Evolutionary conservation across 345 rosid genomes (phyloP).

Genomic region (Alliaria petiolata): DNA sequence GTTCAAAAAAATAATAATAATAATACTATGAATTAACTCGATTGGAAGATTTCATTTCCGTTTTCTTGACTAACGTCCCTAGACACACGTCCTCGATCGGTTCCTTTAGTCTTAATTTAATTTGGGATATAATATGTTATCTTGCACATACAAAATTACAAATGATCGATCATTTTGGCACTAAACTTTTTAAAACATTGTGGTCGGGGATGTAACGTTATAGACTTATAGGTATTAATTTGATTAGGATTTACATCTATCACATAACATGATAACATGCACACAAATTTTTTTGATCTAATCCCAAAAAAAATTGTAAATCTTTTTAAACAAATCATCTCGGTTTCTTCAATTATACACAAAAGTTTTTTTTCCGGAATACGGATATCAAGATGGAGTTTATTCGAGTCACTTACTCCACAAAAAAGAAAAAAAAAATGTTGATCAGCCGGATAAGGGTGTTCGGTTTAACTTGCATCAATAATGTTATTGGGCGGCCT

Average conservation of each 20-base stretch:
- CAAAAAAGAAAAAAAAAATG: too few species aligned
- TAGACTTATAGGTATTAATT: not conserved
- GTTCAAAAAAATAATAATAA: too few species aligned
- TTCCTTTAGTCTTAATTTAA: not conserved
- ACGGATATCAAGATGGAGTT: not conserved
- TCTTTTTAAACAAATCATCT: not conserved
- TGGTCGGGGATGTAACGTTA: not conserved
- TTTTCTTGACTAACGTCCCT: not conserved
- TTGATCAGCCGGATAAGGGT: too few species aligned
- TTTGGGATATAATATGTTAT: not conserved
- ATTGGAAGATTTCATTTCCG: not conserved
- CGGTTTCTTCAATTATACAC: too few species aligned
- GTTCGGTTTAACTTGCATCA: too few species aligned
- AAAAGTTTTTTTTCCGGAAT: not conserved
- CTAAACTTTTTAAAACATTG: not conserved
- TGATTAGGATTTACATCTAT: not conserved
- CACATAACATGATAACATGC: not conserved
- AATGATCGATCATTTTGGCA: not conserved
- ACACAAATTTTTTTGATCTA: not conserved
- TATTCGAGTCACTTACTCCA: not conserved
- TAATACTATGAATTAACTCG: not conserved
- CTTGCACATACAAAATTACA: not conserved
- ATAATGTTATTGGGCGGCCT: too few species aligned
- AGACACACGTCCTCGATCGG: not conserved
- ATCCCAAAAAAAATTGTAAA: not conserved